A percentile compares a stretch with the other conserved stretches of the same genome.
These are phyloP conservation scores for Aspergillus homomorphus DNA, from an alignment of 495 filamentous ascomycete genomes.

Conservation along the genomic window DNA sequence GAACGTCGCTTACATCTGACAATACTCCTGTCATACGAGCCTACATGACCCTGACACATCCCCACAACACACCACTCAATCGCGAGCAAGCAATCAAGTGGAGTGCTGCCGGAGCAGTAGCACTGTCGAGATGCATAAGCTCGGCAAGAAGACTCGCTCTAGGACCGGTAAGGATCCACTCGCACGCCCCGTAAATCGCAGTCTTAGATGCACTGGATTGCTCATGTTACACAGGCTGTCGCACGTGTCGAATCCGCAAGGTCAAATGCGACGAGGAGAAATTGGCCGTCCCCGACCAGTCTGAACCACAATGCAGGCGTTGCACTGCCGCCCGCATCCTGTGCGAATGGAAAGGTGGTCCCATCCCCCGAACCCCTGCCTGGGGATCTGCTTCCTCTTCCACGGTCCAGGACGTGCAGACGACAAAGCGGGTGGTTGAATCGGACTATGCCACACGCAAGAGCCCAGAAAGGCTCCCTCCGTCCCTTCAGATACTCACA, in stretches of 20 bases:
- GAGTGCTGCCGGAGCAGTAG: slow-evolving; percentile 11
- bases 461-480: not conserved
- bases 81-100: not conserved
- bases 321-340: slow-evolving; percentile 26
- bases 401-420: slow-evolving; percentile 8
- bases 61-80: not conserved
- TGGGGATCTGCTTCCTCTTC: not conserved
- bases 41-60: not conserved
- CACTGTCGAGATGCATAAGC: slow-evolving; percentile 22
- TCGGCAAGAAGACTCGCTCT: slow-evolving; percentile 30
- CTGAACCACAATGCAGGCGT: slow-evolving; percentile 33
- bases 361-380: slow-evolving; percentile 24
- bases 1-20: not conserved
- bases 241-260: slow-evolving; percentile 36
- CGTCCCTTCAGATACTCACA: not conserved
- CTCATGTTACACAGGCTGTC: slow-evolving; percentile 22
- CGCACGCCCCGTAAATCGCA: too few species aligned
- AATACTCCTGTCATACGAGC: not conserved
- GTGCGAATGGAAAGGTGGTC: slow-evolving; percentile 33
- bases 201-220: not conserved
- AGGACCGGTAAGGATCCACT: slow-evolving; percentile 33
- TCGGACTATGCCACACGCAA: not conserved
- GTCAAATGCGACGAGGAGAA: slow-evolving; percentile 39
- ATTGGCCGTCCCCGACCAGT: slow-evolving; percentile 16
- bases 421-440: not conserved